Percentiles rank a stretch among this genome's conserved stretches.
These are phyloP conservation scores for Xylaria arbuscula DNA, from an alignment of 2,329 filamentous ascomycete genomes.

Conservation along the genomic window DNA sequence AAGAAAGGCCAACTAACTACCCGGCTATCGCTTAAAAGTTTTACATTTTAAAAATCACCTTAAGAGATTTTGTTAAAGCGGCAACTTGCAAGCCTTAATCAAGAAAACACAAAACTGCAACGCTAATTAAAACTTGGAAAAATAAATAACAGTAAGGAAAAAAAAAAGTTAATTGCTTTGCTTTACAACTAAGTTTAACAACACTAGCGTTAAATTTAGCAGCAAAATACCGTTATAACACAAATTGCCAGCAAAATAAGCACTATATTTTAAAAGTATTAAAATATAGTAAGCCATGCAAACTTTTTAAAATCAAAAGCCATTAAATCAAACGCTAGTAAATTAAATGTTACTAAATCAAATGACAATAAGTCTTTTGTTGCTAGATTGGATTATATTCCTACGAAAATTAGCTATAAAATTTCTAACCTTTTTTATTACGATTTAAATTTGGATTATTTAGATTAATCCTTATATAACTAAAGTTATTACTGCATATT, in stretches of 20 bases:
- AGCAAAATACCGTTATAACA: conserved; percentile 13
- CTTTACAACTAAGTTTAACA: conserved; percentile 1
- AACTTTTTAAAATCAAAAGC: conserved; percentile 6
- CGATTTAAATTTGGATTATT: too few relatives aligned
- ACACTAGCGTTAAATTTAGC: conserved; percentile 7
- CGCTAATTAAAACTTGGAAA: conserved; percentile 9
- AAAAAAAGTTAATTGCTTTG: conserved; percentile 17
- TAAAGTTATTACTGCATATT: too few relatives aligned
- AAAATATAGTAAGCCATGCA: background rate
- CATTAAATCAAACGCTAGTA: background rate
- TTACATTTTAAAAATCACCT: conserved; percentile 11
- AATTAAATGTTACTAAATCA: conserved; percentile 2
- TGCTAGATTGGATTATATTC: too few relatives aligned
- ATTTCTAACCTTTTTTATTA: too few relatives aligned
- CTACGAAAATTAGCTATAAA: too few relatives aligned
- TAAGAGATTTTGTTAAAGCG: conserved; percentile 4
- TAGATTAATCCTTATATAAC: too few relatives aligned
- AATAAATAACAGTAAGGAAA: conserved; percentile 2
- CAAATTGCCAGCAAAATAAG: conserved; percentile 13
- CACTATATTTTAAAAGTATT: conserved; percentile 7
- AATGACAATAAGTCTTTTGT: background rate
- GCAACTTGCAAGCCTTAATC: conserved; percentile 5
- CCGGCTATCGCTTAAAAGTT: background rate
- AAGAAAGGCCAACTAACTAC: background rate
- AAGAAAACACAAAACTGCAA: conserved; percentile 13